phyloP scores from a whole-genome alignment of 2,329 filamentous ascomycete genomes.

The Arthrobotrys pseudoclavata region DNA sequence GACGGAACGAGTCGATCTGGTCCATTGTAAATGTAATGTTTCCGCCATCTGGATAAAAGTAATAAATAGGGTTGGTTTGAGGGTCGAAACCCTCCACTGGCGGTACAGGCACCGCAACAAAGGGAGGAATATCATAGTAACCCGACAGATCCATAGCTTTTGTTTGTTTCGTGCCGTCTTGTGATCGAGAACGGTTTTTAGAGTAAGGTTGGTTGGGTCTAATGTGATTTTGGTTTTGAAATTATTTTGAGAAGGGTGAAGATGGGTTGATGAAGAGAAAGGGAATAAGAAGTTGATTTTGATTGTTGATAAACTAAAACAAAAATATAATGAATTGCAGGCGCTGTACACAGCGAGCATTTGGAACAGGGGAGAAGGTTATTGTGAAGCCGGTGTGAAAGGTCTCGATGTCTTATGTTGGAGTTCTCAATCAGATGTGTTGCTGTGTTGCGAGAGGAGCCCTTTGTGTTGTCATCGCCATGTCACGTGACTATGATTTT shows the following conservation, averaged over 20 bases:
- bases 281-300: background rate
- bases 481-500: background rate
- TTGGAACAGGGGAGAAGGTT: too few relatives aligned
- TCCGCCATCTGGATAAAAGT: constrained; percentile 59
- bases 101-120: constrained; percentile 31
- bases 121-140: constrained; percentile 1
- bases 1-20: constrained; percentile 57
- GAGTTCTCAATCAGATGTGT: constrained; percentile 35
- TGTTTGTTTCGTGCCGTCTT: background rate
- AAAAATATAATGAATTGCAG: too few relatives aligned
- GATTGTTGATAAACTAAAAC: background rate
- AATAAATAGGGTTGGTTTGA: constrained; percentile 33
- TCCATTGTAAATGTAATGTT: constrained; percentile 61
- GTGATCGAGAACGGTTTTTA: background rate
- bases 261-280: background rate
- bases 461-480: background rate
- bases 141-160: background rate
- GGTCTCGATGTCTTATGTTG: constrained; percentile 4
- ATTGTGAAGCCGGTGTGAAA: background rate
- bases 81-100: constrained; percentile 27
- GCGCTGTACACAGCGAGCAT: background rate
- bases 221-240: background rate
- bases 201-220: background rate
- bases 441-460: constrained; percentile 31
- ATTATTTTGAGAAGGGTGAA: background rate